A percentile compares a stretch with the other conserved stretches of the same genome.
Evolutionary conservation across 2,329 filamentous ascomycete genomes (phyloP).

Genomic region (Paracoccidioides lutzii): DNA sequence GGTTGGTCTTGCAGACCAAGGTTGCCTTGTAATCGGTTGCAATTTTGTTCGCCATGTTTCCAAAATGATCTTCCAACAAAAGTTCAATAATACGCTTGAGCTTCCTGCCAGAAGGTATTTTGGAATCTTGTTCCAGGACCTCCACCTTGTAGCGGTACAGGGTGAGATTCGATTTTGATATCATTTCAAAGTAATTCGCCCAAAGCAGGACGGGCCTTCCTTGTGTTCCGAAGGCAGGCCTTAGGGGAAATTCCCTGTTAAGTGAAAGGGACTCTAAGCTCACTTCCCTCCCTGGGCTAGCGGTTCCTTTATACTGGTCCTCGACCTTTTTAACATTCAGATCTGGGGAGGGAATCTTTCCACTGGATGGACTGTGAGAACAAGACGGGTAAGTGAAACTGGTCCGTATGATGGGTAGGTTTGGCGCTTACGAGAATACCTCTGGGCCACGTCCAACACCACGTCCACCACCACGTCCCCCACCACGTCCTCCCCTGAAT

Average conservation of each 20-base stretch:
- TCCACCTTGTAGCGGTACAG: conserved; percentile 33
- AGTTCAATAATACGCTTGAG: conserved; percentile 37
- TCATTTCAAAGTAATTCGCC: conserved; percentile 30
- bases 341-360: conserved; percentile 13
- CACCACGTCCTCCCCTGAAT: conserved; percentile 17
- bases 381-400: not conserved
- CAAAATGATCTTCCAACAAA: conserved; percentile 29
- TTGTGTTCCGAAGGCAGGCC: conserved; percentile 27
- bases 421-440: conserved; percentile 20
- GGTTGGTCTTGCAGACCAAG: conserved; percentile 22
- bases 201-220: conserved; percentile 22
- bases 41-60: conserved; percentile 17
- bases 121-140: conserved; percentile 18
- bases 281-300: conserved; percentile 7
- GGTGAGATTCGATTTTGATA: conserved; percentile 20
- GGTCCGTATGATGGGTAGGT: not conserved
- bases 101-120: conserved; percentile 28
- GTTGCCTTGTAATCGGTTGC: conserved; percentile 31
- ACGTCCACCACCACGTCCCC: conserved; percentile 14
- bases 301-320: conserved; percentile 15
- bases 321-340: conserved; percentile 18
- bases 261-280: conserved; percentile 7
- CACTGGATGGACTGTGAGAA: conserved; percentile 13
- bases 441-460: conserved; percentile 10
- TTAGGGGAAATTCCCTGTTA: conserved; percentile 18